Conservation (phyloP, 2,329 filamentous ascomycete species). For the Cercospora berteroae region DNA sequence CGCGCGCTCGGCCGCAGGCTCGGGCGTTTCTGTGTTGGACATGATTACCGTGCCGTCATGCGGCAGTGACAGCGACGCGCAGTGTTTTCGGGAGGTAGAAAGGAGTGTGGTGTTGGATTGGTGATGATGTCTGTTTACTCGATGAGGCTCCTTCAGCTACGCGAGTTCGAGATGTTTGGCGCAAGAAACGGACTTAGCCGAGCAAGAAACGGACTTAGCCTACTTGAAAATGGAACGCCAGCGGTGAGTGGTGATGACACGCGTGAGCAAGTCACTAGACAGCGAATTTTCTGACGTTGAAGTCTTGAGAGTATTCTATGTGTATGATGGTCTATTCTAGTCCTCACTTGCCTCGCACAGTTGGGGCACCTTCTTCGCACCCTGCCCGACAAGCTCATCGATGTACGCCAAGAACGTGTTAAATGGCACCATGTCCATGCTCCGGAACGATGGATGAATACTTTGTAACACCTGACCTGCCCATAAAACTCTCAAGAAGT, state of each 20-base stretch:
- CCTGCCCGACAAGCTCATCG: constrained; percentile 64
- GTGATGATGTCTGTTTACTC: constrained; percentile 8
- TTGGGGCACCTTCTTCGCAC: constrained; percentile 45
- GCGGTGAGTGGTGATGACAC: background rate
- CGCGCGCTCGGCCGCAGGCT: constrained; percentile 30
- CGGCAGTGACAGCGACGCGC: background rate
- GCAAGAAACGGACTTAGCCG: background rate
- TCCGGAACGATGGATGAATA: constrained; percentile 65
- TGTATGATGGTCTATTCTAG: background rate
- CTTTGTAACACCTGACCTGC: constrained; percentile 65
- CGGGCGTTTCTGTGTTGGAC: constrained; percentile 13
- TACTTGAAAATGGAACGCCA: background rate
- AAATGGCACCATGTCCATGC: constrained; percentile 68
- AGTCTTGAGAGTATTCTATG: background rate
- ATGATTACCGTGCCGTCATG: constrained; percentile 2
- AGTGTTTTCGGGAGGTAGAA: background rate
- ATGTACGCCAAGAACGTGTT: constrained; percentile 66
- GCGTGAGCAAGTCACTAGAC: background rate
- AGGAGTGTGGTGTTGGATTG: background rate
- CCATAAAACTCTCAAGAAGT: constrained; percentile 67
- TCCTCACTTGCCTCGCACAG: constrained; percentile 31
- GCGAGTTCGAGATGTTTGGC: constrained; percentile 10
- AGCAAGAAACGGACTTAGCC: background rate
- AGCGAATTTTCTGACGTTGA: background rate
- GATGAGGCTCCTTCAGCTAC: constrained; percentile 11